Conservation (phyloP, 2,329 filamentous ascomycete genomes). For the Aspergillus tubingensis region DNA sequence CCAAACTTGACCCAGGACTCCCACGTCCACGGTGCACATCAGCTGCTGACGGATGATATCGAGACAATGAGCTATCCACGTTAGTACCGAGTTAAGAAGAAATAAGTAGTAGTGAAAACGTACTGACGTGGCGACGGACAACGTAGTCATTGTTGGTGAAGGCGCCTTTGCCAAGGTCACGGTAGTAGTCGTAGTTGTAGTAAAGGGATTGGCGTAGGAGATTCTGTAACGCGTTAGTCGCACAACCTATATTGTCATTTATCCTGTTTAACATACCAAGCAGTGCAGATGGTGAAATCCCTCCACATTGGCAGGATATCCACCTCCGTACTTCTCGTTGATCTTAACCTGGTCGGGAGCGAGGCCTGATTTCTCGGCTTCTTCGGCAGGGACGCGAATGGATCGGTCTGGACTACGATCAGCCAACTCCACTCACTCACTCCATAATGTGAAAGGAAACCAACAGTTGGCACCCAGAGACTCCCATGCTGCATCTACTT, state of each 20-base stretch:
- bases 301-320: conserved; percentile 46
- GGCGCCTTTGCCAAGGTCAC: conserved; percentile 50
- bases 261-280: conserved; percentile 42
- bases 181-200: conserved; percentile 63
- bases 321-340: conserved; percentile 57
- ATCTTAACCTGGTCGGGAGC: conserved; percentile 58
- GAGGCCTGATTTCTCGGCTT: conserved; percentile 56
- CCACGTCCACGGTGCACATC: conserved; percentile 64
- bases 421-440: background rate
- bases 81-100: background rate
- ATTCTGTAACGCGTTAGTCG: conserved; percentile 44
- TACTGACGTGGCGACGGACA: conserved; percentile 60
- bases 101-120: conserved; percentile 28
- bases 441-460: conserved; percentile 16
- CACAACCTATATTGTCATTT: background rate
- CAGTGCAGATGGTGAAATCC: conserved; percentile 51
- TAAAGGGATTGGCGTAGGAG: conserved; percentile 60
- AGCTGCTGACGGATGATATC: conserved; percentile 64
- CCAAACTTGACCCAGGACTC: conserved; percentile 64
- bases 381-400: conserved; percentile 52
- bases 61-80: conserved; percentile 56
- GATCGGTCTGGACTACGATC: conserved; percentile 42
- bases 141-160: conserved; percentile 60
- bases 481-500: conserved; percentile 61
- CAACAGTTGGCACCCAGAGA: conserved; percentile 55